Evolutionary conservation across 2,329 filamentous ascomycete species (phyloP), one percentile per base, ranked within the genome.

Genomic region (Plectosphaerella plurivora): DNA sequence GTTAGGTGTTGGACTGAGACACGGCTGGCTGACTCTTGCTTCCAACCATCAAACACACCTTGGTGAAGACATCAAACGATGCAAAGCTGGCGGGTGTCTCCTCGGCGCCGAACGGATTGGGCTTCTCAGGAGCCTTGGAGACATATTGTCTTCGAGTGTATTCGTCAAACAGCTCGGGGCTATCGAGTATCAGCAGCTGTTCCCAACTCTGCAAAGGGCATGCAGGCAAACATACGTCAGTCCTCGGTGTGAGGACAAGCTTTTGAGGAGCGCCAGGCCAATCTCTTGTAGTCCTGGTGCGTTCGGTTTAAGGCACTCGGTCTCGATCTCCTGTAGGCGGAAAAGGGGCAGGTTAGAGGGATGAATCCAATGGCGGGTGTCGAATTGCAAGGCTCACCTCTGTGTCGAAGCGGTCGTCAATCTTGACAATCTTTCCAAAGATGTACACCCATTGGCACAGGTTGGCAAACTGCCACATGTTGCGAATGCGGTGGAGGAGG

Each of bases 391-490:
- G 12, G 25, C 54, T 42, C 82, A 96, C 94, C 75, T 97, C 92
- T 58, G 97, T 88, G 64, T 93, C 91, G 57, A 97, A 79, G 64
- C 88, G 85, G 57, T 95, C 88, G 61, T 94, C 87, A 59, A 97
- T 89, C 73, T 96, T 97, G 67, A 96, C 86, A 44, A 86, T 86
- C 63, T 88, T 86, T 56, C 93, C 92, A 69, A 99, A 99, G 41
- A 93, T 83, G 67, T 87, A 89, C 55, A 97, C 89, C 81, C 91
- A 99, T 72, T 99, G 93, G 73, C 88, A 91, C 8, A 97, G 75
- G 64, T 91, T 93, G 55, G 93, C 90, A 71, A 97, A 97, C 69
- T 97, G 89, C 92, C 93, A 97, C 79, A 89, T 91, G 66, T 89
- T 94, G 57, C 93, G 84, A 60, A 97, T 81, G 59, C 79, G 84